A percentile compares a stretch with the other conserved stretches of the same genome.
phyloP scores from a whole-genome alignment of 371 early-diverging fungal species.

The Hamiltosporidium tvaerminnensis region DNA sequence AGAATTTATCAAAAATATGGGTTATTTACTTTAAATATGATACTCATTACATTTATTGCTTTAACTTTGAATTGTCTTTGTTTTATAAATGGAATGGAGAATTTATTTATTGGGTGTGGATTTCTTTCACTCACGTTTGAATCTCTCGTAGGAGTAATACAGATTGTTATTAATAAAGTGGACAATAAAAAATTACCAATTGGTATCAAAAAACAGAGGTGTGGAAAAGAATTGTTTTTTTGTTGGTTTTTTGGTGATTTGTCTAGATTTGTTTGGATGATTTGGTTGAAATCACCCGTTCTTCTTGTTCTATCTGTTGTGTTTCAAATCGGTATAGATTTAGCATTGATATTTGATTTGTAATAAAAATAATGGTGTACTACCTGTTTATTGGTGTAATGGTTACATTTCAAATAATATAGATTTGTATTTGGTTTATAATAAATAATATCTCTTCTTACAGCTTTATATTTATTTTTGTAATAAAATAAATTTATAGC shows the following conservation, averaged over 20 bases:
- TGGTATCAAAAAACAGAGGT: conserved; percentile 8
- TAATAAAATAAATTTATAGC: no score
- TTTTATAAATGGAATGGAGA: conserved; percentile 14
- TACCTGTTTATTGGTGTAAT: no score
- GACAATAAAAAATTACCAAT: conserved; percentile 17
- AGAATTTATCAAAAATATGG: conserved; percentile 10
- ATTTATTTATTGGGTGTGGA: no score
- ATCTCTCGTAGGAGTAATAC: conserved; percentile 24
- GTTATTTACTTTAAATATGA: conserved; percentile 3
- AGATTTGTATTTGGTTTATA: no score
- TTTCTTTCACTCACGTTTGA: conserved; percentile 30
- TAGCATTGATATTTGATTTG: conserved; percentile 18
- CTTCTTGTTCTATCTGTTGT: conserved; percentile 18
- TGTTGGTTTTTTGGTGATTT: conserved; percentile 45
- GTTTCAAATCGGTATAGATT: conserved; percentile 34
- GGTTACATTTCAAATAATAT: no score
- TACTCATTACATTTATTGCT: background rate
- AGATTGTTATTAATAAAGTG: conserved; percentile 21
- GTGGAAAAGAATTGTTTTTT: conserved; percentile 32
- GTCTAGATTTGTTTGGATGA: conserved; percentile 27
- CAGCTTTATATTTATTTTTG: no score
- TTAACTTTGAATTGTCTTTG: conserved; percentile 8
- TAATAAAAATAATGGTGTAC: no score
- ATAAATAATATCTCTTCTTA: no score
- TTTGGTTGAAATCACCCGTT: conserved; percentile 13